Base-by-base conservation (phyloP, 2,329 filamentous ascomycete genomes). In the Phoma sp. region DNA sequence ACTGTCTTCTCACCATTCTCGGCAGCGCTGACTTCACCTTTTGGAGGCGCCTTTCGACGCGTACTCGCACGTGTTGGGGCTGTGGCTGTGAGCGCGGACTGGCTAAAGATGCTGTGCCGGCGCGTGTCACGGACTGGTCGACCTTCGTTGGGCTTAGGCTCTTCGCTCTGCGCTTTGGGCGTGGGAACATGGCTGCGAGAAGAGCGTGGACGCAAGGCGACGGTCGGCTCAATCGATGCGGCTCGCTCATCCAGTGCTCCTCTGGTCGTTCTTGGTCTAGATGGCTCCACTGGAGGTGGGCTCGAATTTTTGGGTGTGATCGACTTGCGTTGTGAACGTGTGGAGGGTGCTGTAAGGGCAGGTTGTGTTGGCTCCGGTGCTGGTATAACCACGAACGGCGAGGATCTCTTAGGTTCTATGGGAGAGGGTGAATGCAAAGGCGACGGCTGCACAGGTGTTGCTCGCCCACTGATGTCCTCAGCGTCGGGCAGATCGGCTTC, bases 1-100 rank as follows among this genome's bases (percentile, higher is more conserved):
- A 87, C 83, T 39, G 85, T 85, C 37, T 84, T 83, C 43, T 84
- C 83, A 23, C 84, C 84, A 56, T 84, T 80, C 56, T 84, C 82
- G 44, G 80, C 80, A 22, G 80, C 78, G 6, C 81, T 89, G 64
- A 92, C 84, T 65, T 91, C 86, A 60, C 89, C 81, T 52, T 89
- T 89, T 9, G 89, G 89, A 27, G 87, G 89, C 40, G 89, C 89
- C 76, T 88, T 91, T 47, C 82, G 79, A 45, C 89, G 84, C 14
- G 75, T 71, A 35, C 76, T 77, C 42, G 75, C 73, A 8, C 72
- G 66, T 22, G 79, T 79, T n/a, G 75, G 55, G 2, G 57, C 51
- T 27, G 68, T 54, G 7, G 65, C 49, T 7, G 65, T 71, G 24
- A 62, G 53, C 9, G 62, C 59, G n/a, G 75, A 75, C 44, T 78